These are phyloP conservation scores for Chlorociboria aeruginascens DNA, from an alignment of 495 filamentous ascomycete genomes.

Conservation along the genomic window DNA sequence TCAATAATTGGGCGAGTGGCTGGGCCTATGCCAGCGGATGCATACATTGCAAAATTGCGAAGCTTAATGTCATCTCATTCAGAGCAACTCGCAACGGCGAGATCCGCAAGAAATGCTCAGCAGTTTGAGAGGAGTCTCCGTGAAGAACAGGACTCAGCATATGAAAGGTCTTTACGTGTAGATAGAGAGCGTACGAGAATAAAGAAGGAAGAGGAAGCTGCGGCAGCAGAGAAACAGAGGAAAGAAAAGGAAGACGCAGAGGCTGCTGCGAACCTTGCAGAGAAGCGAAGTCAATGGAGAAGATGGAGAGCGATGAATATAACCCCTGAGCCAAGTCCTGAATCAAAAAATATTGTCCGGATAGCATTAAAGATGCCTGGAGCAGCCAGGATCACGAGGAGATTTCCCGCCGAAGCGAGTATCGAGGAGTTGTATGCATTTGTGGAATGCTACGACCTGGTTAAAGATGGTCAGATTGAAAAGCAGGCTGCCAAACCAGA, in stretches of 20 bases:
- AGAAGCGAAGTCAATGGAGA: constrained; percentile 59
- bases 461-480: constrained; percentile 21
- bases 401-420: constrained; percentile 48
- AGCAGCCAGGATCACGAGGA: constrained; percentile 53
- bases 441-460: constrained; percentile 73
- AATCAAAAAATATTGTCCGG: constrained; percentile 58
- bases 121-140: constrained; percentile 65
- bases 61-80: constrained; percentile 56
- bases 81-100: constrained; percentile 53
- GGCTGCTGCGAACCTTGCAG: constrained; percentile 43
- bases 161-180: constrained; percentile 77
- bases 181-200: constrained; percentile 73
- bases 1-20: constrained; percentile 64
- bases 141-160: constrained; percentile 78
- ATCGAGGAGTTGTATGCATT: constrained; percentile 93
- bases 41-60: constrained; percentile 61
- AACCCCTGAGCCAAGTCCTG: constrained; percentile 50
- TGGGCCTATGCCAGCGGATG: constrained; percentile 51
- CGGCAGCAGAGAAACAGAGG: constrained; percentile 36
- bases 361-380: constrained; percentile 68
- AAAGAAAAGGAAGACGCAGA: constrained; percentile 47
- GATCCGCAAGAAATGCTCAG: constrained; percentile 60
- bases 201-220: constrained; percentile 55
- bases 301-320: constrained; percentile 64
- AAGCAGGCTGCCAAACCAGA: constrained; percentile 37